Conservation (phyloP, 495 filamentous ascomycete genomes). For the Podospora pseudopauciseta region DNA sequence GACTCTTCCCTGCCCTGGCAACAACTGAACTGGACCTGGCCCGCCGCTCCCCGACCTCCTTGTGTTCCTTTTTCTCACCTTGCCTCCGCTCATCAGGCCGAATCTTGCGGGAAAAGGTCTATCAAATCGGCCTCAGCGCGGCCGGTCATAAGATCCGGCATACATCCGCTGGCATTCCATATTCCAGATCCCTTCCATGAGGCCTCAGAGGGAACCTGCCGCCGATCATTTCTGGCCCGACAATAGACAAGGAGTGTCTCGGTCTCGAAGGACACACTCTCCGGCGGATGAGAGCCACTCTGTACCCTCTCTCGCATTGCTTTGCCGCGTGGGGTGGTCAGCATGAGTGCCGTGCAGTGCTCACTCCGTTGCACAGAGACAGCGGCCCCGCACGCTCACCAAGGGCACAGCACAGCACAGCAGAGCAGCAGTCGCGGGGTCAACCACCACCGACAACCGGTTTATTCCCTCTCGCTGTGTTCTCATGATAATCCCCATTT, state of each 20-base stretch:
- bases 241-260: no score
- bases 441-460: neutral
- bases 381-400: slow-evolving; percentile 1
- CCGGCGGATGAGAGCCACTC: neutral
- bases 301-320: neutral
- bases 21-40: neutral
- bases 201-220: slow-evolving; percentile 15
- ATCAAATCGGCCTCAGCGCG: neutral
- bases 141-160: slow-evolving; percentile 2
- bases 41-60: slow-evolving; percentile 13
- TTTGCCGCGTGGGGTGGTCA: neutral
- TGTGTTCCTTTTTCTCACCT: neutral
- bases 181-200: neutral
- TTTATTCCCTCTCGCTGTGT: neutral
- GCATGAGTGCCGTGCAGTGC: neutral
- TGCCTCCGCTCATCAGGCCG: slow-evolving; percentile 12
- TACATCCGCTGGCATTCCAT: neutral
- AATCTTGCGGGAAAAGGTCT: slow-evolving; percentile 3
- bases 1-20: neutral
- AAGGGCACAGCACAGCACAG: neutral
- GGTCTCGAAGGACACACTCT: no score
- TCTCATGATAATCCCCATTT: neutral
- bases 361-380: slow-evolving; percentile 7
- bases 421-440: neutral
- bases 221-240: neutral